Percentiles rank a stretch among this genome's conserved stretches.
These are phyloP conservation scores for Caulochytrium protostelioides DNA, from an alignment of 371 early-diverging fungal species.

Conservation along the genomic window DNA sequence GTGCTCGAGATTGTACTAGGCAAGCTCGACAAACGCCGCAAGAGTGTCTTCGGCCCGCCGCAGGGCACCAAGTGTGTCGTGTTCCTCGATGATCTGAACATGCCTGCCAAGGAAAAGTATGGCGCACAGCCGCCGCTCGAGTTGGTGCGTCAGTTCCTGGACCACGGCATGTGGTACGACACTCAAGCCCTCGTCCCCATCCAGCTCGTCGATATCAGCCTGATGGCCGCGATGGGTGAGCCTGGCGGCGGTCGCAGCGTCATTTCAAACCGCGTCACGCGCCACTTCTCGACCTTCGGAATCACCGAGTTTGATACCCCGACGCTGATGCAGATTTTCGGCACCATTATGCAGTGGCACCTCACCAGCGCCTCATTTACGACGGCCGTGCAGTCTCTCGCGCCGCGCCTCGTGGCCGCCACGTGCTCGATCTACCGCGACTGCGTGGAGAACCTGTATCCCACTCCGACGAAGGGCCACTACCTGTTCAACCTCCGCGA, in stretches of 20 bases:
- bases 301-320: constrained; percentile 25
- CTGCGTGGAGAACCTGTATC: constrained; percentile 22
- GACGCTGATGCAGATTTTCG: constrained; percentile 28
- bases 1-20: constrained; percentile 28
- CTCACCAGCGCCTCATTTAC: constrained; percentile 19
- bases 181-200: constrained; percentile 23
- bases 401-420: constrained; percentile 15
- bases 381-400: constrained; percentile 8
- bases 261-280: constrained; percentile 24
- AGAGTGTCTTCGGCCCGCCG: constrained; percentile 29
- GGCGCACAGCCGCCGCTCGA: constrained; percentile 34
- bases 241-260: constrained; percentile 33
- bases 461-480: constrained; percentile 30
- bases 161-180: constrained; percentile 26
- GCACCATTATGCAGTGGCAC: constrained; percentile 33
- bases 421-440: constrained; percentile 22
- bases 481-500: constrained; percentile 34
- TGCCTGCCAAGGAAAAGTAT: constrained; percentile 35
- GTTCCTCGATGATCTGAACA: constrained; percentile 35
- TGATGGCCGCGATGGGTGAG: constrained; percentile 34
- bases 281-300: constrained; percentile 29
- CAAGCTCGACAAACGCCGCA: constrained; percentile 27
- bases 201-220: constrained; percentile 30
- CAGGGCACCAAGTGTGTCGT: constrained; percentile 25
- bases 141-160: constrained; percentile 31